phyloP scores from a whole-genome alignment of 148 eudicot species.

The Mesembryanthemum crystallinum region DNA sequence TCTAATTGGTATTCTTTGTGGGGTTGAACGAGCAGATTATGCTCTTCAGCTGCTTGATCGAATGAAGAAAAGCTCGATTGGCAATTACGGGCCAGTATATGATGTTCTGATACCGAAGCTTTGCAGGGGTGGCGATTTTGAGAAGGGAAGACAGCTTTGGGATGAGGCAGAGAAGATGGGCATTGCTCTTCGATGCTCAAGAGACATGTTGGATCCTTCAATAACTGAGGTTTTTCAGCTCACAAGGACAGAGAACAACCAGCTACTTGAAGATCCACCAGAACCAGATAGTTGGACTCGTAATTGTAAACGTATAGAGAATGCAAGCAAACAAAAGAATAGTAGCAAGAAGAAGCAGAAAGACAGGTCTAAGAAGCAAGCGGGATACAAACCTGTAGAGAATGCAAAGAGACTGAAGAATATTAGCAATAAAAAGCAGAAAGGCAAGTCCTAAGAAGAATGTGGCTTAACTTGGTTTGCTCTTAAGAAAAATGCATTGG shows the following conservation, averaged over 20 bases:
- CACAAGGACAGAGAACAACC: conserved; percentile 29
- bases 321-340: conserved; percentile 17
- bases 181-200: conserved; percentile 39
- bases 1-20: conserved; percentile 59
- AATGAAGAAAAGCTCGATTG: conserved; percentile 51
- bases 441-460: too few species aligned
- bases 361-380: conserved; percentile 27
- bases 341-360: conserved; percentile 19
- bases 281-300: conserved; percentile 11
- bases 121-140: conserved; percentile 52
- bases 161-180: conserved; percentile 55
- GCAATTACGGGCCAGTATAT: conserved; percentile 56
- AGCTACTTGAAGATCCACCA: neutral
- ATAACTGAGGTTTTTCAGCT: conserved; percentile 47
- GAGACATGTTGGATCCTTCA: conserved; percentile 52
- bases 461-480: conserved; percentile 15
- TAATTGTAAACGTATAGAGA: conserved; percentile 17
- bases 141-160: conserved; percentile 54
- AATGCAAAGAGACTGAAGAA: too few species aligned
- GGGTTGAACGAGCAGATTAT: conserved; percentile 53
- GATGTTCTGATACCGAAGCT: conserved; percentile 61
- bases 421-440: too few species aligned
- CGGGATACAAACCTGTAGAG: too few species aligned
- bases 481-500: neutral
- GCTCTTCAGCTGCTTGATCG: conserved; percentile 52